Percentiles rank a stretch among this genome's conserved stretches.
Evolutionary conservation across 1,139 yeast genomes (phyloP).

Genomic region (Saccharomyces pastorianus): DNA sequence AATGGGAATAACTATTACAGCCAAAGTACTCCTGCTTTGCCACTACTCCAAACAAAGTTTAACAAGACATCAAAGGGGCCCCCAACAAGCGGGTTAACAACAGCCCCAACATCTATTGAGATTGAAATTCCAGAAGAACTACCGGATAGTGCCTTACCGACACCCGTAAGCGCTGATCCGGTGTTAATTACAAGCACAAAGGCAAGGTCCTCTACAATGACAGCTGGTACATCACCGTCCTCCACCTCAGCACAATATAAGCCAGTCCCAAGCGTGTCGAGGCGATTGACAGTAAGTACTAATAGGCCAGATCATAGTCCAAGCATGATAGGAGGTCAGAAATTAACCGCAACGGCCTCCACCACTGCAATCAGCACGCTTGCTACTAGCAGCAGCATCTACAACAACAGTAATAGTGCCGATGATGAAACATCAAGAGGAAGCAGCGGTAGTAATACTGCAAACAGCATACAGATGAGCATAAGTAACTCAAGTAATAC

Average conservation of each 20-base stretch:
- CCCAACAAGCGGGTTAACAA: slow-evolving; percentile 19
- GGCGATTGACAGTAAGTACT: not conserved
- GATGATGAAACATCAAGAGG: slow-evolving; percentile 40
- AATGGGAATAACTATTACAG: slow-evolving; percentile 15
- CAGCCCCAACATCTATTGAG: slow-evolving; percentile 41
- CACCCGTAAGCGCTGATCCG: slow-evolving; percentile 7
- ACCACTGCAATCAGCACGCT: too few relatives aligned
- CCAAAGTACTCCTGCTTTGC: slow-evolving; percentile 27
- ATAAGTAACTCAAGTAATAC: not conserved
- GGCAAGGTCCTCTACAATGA: not conserved
- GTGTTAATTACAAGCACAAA: not conserved
- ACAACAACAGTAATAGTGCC: slow-evolving; percentile 18
- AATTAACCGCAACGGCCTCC: not conserved
- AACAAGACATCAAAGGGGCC: slow-evolving; percentile 18
- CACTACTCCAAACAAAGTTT: slow-evolving; percentile 27
- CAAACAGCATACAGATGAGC: slow-evolving; percentile 1
- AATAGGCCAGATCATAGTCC: not conserved
- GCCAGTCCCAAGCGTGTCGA: not conserved
- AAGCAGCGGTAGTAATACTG: not conserved
- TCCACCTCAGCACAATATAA: slow-evolving; percentile 8
- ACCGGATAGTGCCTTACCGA: slow-evolving; percentile 26
- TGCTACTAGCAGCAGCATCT: too few relatives aligned
- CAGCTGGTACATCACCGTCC: slow-evolving; percentile 10
- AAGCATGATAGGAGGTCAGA: not conserved
- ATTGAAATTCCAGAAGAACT: slow-evolving; percentile 51